Evolutionary conservation across 164 flowering plant genomes (phyloP), one percentile per base, ranked within the genome.

Genomic region (Kalanchoe fedtschenkoi): DNA sequence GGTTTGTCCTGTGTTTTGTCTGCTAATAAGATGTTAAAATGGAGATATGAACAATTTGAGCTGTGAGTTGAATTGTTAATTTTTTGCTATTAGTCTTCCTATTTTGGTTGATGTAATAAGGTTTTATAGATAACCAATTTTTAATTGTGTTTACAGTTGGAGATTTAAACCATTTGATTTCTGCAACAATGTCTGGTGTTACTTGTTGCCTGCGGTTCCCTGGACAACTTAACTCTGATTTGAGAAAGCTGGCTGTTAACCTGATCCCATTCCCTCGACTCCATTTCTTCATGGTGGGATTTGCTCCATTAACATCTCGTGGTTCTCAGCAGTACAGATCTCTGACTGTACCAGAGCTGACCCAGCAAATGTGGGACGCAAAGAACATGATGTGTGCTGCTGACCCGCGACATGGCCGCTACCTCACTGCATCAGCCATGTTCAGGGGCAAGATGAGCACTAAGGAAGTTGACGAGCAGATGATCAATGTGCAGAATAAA

Each of bases 251-350:
- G 9, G 81, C 84, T 0, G 84, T 80, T n/a, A 80, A 80, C 60
- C 74, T 80, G 34, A 78, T 80, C 53, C 84, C 81, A 13, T 80
- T 80, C 67, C 84, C 84, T 21, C 70, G 84, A 1, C 81, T 80
- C 34, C 84, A 80, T 66, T 80, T 80, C 69, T 80, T 80, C 75
- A 80, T 80, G 83, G 83, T 80, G 66, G 83, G 83, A 28, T 80
- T 80, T 38, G 77, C 83, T 15, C 83, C 81, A 3, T 68, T 80
- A 21, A 80, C 83, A 2, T 77, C 83, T 0, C 71, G 83, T 11
- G 80, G 81, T 0, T 80, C 83, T 3, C 83, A 80, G 68, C 78
- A 71, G 55, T 80, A 80, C 71, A 63, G 77, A 16, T 64, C 77
- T 47, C 65, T 80, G 32, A 73, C 78, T 0, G 83, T 80, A 19